phyloP scores from a whole-genome alignment of 306 rosid species.

The Chamaecrista fasciculata region DNA sequence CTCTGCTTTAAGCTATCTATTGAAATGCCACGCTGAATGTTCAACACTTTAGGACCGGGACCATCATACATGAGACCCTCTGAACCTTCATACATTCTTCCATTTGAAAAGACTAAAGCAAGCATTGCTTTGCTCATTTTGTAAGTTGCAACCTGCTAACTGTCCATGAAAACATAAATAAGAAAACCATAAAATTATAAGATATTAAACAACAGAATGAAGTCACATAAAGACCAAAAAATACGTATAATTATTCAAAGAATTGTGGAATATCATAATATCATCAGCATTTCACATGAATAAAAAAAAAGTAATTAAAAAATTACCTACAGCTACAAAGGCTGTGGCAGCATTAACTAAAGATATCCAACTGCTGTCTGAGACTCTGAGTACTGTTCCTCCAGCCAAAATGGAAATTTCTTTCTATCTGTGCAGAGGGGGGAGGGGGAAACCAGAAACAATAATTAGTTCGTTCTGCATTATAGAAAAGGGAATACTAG shows the following conservation, averaged over 20 bases:
- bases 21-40: background rate
- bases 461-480: background rate
- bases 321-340: background rate
- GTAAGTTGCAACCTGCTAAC: background rate
- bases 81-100: background rate
- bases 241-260: background rate
- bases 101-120: background rate
- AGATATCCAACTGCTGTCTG: background rate
- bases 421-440: background rate
- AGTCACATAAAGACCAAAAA: background rate
- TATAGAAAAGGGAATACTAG: background rate
- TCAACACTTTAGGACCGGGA: background rate
- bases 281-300: background rate
- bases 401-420: background rate
- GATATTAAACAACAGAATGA: background rate
- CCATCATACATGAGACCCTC: background rate
- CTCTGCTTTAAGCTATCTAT: background rate
- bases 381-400: background rate
- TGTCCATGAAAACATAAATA: background rate
- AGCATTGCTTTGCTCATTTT: conserved; percentile 1
- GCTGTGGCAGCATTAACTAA: background rate
- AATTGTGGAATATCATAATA: background rate
- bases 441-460: background rate
- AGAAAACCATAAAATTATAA: background rate
- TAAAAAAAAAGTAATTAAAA: background rate